A percentile compares a stretch with the other conserved stretches of the same genome.
Evolutionary conservation across 2,329 filamentous ascomycete species (phyloP).

Genomic region (Penicillium verrucosum): DNA sequence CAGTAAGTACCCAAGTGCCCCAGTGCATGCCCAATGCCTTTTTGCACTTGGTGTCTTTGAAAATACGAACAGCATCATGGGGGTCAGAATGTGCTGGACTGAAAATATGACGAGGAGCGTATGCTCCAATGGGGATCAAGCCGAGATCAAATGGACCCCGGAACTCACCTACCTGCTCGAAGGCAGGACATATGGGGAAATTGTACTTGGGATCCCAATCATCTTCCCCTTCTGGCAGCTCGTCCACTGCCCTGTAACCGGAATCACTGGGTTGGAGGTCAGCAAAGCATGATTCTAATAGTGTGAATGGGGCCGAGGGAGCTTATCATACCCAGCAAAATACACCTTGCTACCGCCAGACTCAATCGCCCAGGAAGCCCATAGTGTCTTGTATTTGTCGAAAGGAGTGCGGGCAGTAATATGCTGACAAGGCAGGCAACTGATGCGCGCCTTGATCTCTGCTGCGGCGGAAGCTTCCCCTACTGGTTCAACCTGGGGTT

Average conservation of each 20-base stretch:
- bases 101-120: conserved; percentile 64
- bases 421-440: conserved; percentile 83
- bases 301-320: too few species aligned
- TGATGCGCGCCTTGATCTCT: conserved; percentile 67
- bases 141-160: conserved; percentile 88
- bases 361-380: conserved; percentile 79
- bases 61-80: conserved; percentile 84
- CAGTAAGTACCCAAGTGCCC: conserved; percentile 82
- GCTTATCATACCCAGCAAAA: conserved; percentile 62
- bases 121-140: conserved; percentile 89
- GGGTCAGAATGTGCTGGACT: conserved; percentile 83
- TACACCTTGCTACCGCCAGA: conserved; percentile 75
- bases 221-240: conserved; percentile 59
- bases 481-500: conserved; percentile 28
- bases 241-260: conserved; percentile 76
- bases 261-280: conserved; percentile 64
- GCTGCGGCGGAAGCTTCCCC: conserved; percentile 24
- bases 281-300: neutral
- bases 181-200: conserved; percentile 75
- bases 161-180: conserved; percentile 74
- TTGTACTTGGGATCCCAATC: conserved; percentile 69
- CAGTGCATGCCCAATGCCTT: conserved; percentile 85
- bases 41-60: conserved; percentile 74
- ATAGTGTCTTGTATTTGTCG: conserved; percentile 74
- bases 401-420: conserved; percentile 65